phyloP scores from a whole-genome alignment of 2,329 filamentous ascomycete genomes.

The Beauveria caledonica region DNA sequence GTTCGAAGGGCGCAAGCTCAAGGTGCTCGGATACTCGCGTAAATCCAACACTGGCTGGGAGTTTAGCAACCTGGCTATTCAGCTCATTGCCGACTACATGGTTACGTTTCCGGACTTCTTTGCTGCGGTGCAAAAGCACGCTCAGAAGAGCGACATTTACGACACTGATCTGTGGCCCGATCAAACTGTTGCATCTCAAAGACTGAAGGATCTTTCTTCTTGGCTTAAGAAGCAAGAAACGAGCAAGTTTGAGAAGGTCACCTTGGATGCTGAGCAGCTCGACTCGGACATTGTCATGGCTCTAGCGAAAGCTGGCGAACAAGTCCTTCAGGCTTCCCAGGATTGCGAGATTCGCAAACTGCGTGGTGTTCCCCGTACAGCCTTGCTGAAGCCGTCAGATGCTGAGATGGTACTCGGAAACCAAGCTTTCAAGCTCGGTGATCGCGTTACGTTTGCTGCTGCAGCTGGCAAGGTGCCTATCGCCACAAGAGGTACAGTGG shows the following conservation, averaged over 20 bases:
- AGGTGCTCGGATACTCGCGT: conserved; percentile 91
- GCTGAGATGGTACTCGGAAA: conserved; percentile 86
- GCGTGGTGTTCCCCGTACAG: conserved; percentile 74
- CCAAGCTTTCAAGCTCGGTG: conserved; percentile 76
- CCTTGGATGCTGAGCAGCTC: conserved; percentile 90
- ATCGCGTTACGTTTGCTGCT: conserved; percentile 87
- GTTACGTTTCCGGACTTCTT: conserved; percentile 92
- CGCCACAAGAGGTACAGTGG: conserved; percentile 83
- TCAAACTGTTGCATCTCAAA: conserved; percentile 59
- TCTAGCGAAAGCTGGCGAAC: conserved; percentile 70
- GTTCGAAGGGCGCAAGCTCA: conserved; percentile 90
- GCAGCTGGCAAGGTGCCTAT: conserved; percentile 93
- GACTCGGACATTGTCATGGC: conserved; percentile 81
- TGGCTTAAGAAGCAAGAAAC: conserved; percentile 91
- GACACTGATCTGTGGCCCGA: conserved; percentile 82
- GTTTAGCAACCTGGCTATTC: conserved; percentile 77
- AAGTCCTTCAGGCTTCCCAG: conserved; percentile 42
- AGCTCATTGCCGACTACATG: conserved; percentile 82
- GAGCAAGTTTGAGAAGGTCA: conserved; percentile 90
- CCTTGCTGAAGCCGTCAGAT: conserved; percentile 85
- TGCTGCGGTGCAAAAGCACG: conserved; percentile 75
- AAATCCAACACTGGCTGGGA: conserved; percentile 87
- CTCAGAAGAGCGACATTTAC: conserved; percentile 72
- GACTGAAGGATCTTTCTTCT: conserved; percentile 85
- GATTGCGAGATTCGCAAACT: conserved; percentile 59